phyloP scores from a whole-genome alignment of 371 early-diverging fungal genomes.

The Synchytrium microbalum region DNA sequence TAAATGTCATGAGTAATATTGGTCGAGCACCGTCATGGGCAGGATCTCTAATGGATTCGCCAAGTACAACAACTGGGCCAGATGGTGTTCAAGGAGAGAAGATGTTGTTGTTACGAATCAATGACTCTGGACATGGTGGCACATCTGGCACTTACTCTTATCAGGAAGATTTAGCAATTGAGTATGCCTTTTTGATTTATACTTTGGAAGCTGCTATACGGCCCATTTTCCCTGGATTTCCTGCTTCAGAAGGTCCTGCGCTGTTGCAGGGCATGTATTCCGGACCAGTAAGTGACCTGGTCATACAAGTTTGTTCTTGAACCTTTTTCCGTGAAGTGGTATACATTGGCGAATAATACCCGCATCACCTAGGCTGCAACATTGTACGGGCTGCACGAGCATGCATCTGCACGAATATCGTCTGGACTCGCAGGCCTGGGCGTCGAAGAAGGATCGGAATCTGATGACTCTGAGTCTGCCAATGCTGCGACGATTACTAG shows the following conservation, averaged over 20 bases:
- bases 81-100: background rate
- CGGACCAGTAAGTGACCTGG: background rate
- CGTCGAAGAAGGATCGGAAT: background rate
- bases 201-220: conserved; percentile 19
- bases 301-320: background rate
- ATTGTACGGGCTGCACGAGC: background rate
- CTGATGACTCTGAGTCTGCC: background rate
- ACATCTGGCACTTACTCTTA: conserved; percentile 47
- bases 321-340: background rate
- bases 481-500: background rate
- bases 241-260: background rate
- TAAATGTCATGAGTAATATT: background rate
- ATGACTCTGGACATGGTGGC: conserved; percentile 53
- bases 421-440: background rate
- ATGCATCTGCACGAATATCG: background rate
- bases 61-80: background rate
- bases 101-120: conserved; percentile 37
- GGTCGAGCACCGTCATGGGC: background rate
- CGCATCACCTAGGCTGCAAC: background rate
- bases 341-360: too few relatives aligned
- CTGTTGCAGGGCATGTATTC: conserved; percentile 4
- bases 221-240: conserved; percentile 7
- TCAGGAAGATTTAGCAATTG: conserved; percentile 50
- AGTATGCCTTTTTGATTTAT: conserved; percentile 47
- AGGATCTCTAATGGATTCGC: background rate